A percentile compares a stretch with the other conserved stretches of the same genome.
Evolutionary conservation across 306 rosid species (phyloP).

Genomic region (Vachellia collinsii): DNA sequence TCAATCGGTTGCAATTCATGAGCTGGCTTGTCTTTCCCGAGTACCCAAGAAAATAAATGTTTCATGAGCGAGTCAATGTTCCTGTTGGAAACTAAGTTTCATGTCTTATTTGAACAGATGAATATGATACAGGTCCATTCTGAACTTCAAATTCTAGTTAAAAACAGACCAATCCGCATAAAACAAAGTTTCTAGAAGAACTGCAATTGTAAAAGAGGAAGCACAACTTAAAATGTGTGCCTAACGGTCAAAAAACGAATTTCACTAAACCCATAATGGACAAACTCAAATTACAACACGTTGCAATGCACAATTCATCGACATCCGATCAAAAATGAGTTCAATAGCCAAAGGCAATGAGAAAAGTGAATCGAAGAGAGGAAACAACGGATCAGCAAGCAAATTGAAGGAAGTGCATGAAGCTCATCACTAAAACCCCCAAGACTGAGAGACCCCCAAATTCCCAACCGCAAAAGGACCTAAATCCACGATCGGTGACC

Average conservation of each 20-base stretch:
- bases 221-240: slow-evolving; percentile 36
- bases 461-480: slow-evolving; percentile 44
- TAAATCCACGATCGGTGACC: slow-evolving; percentile 57
- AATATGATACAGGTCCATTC: slow-evolving; percentile 24
- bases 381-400: slow-evolving; percentile 68
- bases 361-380: slow-evolving; percentile 37
- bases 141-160: slow-evolving; percentile 39
- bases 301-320: slow-evolving; percentile 42
- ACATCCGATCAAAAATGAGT: slow-evolving; percentile 34
- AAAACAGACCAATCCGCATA: slow-evolving; percentile 5
- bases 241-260: slow-evolving; percentile 46
- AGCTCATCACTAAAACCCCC: slow-evolving; percentile 67
- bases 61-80: slow-evolving; percentile 21
- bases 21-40: background rate
- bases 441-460: slow-evolving; percentile 45
- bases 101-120: slow-evolving; percentile 33
- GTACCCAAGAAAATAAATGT: background rate
- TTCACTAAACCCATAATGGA: slow-evolving; percentile 33
- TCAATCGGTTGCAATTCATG: slow-evolving; percentile 28
- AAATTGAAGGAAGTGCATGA: slow-evolving; percentile 41
- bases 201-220: slow-evolving; percentile 30
- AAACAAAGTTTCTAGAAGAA: slow-evolving; percentile 20
- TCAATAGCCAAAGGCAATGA: slow-evolving; percentile 40
- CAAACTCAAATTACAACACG: slow-evolving; percentile 39
- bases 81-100: background rate